phyloP scores from a whole-genome alignment of 163 green algal genomes.

The Scenedesmus sp. region DNA sequence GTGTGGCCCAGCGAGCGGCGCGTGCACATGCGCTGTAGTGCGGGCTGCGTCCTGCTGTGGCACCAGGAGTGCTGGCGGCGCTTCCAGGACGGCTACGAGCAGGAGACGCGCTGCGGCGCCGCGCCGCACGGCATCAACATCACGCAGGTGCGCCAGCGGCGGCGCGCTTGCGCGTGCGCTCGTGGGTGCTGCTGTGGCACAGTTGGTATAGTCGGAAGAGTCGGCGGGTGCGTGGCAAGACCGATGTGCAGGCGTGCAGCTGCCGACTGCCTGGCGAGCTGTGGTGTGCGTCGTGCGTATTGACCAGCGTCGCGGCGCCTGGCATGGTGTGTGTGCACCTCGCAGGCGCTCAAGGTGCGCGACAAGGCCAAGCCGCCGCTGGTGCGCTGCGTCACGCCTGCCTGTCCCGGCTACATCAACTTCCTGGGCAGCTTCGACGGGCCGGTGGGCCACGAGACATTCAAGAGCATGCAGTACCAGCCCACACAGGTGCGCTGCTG shows the following conservation, averaged over 20 bases:
- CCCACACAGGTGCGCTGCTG: slow-evolving; percentile 24
- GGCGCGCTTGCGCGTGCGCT: too few species aligned
- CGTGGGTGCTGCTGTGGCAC: neutral
- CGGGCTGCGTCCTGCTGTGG: slow-evolving; percentile 40
- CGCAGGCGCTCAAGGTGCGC: slow-evolving; percentile 36
- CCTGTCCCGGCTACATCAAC: slow-evolving; percentile 39
- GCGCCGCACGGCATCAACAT: slow-evolving; percentile 41
- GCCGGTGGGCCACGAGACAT: slow-evolving; percentile 19
- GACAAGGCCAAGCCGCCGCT: slow-evolving; percentile 28
- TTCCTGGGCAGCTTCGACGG: slow-evolving; percentile 42
- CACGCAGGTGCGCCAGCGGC: slow-evolving; percentile 23
- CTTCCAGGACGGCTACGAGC: slow-evolving; percentile 47
- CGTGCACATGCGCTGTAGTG: slow-evolving; percentile 38
- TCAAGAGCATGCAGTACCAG: slow-evolving; percentile 31
- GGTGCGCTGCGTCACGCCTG: slow-evolving; percentile 40
- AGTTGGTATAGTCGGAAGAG: too few species aligned
- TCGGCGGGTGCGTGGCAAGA: too few species aligned
- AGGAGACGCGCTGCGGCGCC: neutral
- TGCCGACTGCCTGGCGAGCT: too few species aligned
- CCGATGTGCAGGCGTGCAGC: neutral
- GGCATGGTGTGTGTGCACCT: neutral
- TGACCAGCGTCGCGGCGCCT: neutral
- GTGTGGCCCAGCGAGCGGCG: slow-evolving; percentile 15
- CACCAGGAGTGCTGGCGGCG: slow-evolving; percentile 33
- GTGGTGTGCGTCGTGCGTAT: too few species aligned